Evolutionary conservation across 164 flowering plant genomes (phyloP).

Genomic region (Nymphaea thermarum): DNA sequence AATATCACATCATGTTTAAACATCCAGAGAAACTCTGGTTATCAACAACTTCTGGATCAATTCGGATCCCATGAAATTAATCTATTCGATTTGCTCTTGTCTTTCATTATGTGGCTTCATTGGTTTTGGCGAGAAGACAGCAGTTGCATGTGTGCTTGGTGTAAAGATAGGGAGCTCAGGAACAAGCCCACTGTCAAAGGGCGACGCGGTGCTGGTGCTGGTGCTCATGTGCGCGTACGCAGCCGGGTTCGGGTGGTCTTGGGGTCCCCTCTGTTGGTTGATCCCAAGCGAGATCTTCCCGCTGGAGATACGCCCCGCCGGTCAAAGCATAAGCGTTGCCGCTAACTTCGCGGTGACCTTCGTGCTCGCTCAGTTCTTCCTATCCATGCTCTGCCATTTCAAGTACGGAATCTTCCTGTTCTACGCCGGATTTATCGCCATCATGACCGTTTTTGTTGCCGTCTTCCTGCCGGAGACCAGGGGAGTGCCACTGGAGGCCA

Average conservation of each 20-base stretch:
- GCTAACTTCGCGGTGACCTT: constrained; percentile 45
- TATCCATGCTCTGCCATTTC: constrained; percentile 59
- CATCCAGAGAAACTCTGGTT: too few species aligned
- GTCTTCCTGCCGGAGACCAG: constrained; percentile 61
- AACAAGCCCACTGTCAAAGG: constrained; percentile 19
- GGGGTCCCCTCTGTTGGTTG: constrained; percentile 76
- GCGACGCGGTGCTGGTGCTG: constrained; percentile 26
- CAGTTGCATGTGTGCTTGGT: constrained; percentile 28
- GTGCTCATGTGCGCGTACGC: constrained; percentile 54
- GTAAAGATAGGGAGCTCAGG: constrained; percentile 29
- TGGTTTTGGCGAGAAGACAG: constrained; percentile 15
- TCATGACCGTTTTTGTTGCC: constrained; percentile 40
- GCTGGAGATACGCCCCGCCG: constrained; percentile 42
- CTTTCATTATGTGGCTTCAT: neutral
- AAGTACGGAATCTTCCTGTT: constrained; percentile 48
- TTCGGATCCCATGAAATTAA: too few species aligned
- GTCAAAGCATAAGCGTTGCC: constrained; percentile 50
- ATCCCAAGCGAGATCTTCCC: constrained; percentile 77
- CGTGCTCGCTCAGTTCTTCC: constrained; percentile 46
- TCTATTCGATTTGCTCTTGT: neutral
- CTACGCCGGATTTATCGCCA: constrained; percentile 41
- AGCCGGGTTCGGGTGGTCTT: constrained; percentile 75
- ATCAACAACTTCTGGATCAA: too few species aligned
- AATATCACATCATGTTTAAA: too few species aligned
- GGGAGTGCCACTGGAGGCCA: constrained; percentile 45